A percentile compares a stretch with the other conserved stretches of the same genome.
These are phyloP conservation scores for Mortierella sp. DNA, from an alignment of 371 early-diverging fungal genomes.

Conservation along the genomic window DNA sequence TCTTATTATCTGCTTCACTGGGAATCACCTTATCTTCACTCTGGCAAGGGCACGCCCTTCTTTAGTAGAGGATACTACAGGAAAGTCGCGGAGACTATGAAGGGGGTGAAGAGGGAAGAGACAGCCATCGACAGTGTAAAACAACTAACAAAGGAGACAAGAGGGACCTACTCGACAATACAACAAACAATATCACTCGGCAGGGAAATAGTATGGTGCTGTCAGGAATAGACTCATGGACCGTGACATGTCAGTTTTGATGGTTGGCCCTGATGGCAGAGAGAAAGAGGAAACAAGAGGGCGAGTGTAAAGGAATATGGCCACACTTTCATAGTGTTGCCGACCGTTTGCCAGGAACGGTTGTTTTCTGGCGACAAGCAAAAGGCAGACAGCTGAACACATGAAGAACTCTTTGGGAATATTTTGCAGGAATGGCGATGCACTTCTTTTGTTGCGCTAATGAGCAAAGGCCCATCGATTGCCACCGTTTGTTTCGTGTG, in stretches of 20 bases:
- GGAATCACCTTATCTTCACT: background rate
- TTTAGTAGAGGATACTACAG: background rate
- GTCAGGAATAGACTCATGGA: background rate
- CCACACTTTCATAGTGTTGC: background rate
- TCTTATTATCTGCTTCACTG: background rate
- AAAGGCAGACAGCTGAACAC: background rate
- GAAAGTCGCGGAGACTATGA: background rate
- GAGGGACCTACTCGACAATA: background rate
- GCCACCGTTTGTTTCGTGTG: conserved; percentile 9
- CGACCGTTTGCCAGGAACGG: background rate
- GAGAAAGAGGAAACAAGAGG: background rate
- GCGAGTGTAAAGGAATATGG: too few species aligned
- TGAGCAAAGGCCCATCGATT: background rate
- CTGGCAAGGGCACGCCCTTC: background rate
- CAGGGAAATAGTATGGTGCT: background rate
- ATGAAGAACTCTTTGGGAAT: conserved; percentile 1
- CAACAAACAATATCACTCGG: background rate
- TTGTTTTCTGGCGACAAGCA: background rate
- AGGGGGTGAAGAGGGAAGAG: background rate
- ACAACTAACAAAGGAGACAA: background rate
- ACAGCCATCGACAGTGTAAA: background rate
- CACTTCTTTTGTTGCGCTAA: conserved; percentile 8
- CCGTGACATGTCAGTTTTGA: background rate
- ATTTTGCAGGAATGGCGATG: conserved; percentile 15
- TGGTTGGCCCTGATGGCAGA: background rate